Evolutionary conservation across 352 stramenopile species (phyloP), one percentile per base, ranked within the genome.

Genomic region (Elongisporangium senticosum): DNA sequence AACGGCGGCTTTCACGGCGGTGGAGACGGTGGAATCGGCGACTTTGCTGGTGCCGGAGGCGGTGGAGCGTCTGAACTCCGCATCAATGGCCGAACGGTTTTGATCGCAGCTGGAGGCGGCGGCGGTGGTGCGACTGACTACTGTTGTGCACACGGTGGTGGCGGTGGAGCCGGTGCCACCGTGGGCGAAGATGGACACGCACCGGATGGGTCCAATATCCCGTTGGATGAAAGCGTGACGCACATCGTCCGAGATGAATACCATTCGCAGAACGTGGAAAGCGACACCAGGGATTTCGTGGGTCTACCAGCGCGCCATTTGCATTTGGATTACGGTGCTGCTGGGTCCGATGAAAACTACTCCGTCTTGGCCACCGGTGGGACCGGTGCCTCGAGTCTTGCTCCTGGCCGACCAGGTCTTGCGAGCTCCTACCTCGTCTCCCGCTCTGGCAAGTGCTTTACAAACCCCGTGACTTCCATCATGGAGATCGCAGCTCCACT

Each of bases 61-160:
- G 84, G 83, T 13, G 87, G 85, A 15, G 77, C 71, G 0, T 87
- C 80, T 3, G 72, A 83, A 62, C 63, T 89, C 7, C 60, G 54
- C 5, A 28, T 87, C 13, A 82, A 78, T 28, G 64, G 65, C 17
- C 64, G 65, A n/a, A 66, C 70, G 0, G 52, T 93, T n/a, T 51
- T 90, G 4, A 66, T 93, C 26, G 87, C 83, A 8, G 83, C 63
- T 50, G 87, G 85, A 6, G 87, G 87, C 1, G 85, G 78, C 2
- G 87, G 87, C 7, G 87, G 76, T 8, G 87, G 85, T 1, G 75
- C 78, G 5, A 79, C 77, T 0, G 78, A 91, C 61, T 89, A 86
- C 51, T 95, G 87, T 49, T 96, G 87, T 66, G 72, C 83, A 0
- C 74, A 89, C 51, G 87, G 86, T 8, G 86, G 83, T 1, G 85